Base-by-base conservation (phyloP, 2,329 filamentous ascomycete genomes). In the Paecilomyces fulvus region DNA sequence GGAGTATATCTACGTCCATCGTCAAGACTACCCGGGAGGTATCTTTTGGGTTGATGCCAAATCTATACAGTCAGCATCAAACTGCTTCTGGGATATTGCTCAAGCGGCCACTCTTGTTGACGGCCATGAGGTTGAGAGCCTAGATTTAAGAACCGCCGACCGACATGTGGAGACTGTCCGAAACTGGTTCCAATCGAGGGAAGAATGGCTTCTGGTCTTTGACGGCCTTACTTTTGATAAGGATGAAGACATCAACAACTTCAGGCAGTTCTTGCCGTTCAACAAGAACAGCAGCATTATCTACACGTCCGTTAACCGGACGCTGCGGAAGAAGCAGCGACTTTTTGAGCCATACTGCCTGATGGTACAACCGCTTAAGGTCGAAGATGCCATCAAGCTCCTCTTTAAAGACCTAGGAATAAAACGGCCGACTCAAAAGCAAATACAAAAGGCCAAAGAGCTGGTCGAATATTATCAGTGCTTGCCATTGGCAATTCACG, bases 1-100 rank as follows among this genome's bases (percentile, higher is more conserved):
- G 3, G 78, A 89, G 67, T 89, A 88, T 65, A 80, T 87, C 30
- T 87, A 84, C 62, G 69, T 75, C 3, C 80, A 87, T 62, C 80
- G 77, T 33, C 70, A 77, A 3, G 74, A 81, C 58, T 89, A 85
- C 61, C 79, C 81, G 0, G 85, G 84, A 1, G 86, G 86, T 1
- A 77, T 88, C 49, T 89, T 87, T 67, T 89, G 86, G 86, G 78
- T 88, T 14, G 79, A 84, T 52, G 83, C 84, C 8, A 85, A 83
- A 60, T 83, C 81, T 0, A 66, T 76, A 3, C 73, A 82, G 54
- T 83, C 86, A 52, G 75, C 83, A 31, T 80, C 80, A 54, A 80
- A 83, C 51, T 83, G 82, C 30, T 88, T 82, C 65, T 86, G 83
- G 81, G 81, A 84, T 52, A 86, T 89, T 59, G 84, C 83, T 1